Conservation (phyloP, 495 filamentous ascomycete species). For the Tuber brumale region DNA sequence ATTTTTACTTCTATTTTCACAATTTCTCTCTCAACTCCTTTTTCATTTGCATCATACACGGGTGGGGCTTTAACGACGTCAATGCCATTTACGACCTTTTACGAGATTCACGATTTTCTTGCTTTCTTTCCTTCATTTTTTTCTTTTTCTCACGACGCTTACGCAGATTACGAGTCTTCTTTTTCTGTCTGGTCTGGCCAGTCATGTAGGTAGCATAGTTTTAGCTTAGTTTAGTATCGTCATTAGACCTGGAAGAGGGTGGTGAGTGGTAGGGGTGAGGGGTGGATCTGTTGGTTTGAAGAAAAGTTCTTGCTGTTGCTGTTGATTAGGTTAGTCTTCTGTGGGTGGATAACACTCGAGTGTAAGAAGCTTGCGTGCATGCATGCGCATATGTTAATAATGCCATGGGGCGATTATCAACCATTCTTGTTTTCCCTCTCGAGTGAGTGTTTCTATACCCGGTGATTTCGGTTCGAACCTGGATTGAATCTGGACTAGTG, state of each 20-base stretch:
- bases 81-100: slow-evolving; percentile 1
- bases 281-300: neutral
- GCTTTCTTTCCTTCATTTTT: neutral
- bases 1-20: neutral
- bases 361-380: neutral
- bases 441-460: neutral
- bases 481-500: neutral
- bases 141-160: neutral
- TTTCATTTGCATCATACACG: slow-evolving; percentile 4
- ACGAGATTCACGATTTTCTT: neutral
- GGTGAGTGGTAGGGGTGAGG: neutral
- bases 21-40: neutral
- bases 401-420: neutral
- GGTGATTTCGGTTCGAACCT: neutral
- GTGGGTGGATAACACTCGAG: neutral
- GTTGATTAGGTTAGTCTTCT: neutral
- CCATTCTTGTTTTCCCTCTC: neutral
- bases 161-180: neutral
- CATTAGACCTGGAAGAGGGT: neutral
- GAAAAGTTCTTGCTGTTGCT: neutral
- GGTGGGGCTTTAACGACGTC: neutral
- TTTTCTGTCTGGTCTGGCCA: neutral
- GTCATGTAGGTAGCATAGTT: neutral
- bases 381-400: neutral
- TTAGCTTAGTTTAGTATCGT: neutral